These are phyloP conservation scores for Apiotrichum laibachii DNA, from an alignment of 1,284 basidiomycete species.

Conservation along the genomic window DNA sequence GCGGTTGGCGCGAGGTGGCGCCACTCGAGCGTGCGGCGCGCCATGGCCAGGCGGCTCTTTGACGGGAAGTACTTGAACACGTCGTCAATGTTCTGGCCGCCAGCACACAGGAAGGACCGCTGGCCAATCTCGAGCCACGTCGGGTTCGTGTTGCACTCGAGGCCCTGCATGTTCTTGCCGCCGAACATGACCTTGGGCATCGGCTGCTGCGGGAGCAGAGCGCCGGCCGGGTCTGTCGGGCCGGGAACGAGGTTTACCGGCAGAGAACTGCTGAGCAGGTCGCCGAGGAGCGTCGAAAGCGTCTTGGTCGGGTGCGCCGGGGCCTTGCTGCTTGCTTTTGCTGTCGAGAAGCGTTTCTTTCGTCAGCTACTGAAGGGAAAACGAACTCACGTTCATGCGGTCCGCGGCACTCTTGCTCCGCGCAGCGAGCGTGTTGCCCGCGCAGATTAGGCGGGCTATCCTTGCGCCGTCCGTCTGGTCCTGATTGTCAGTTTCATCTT, in stretches of 20 bases:
- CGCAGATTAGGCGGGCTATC: constrained; percentile 78
- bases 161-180: constrained; percentile 59
- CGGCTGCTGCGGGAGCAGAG: constrained; percentile 88
- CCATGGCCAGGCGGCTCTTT: constrained; percentile 63
- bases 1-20: constrained; percentile 95
- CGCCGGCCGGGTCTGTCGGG: constrained; percentile 77
- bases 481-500: constrained; percentile 21
- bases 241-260: constrained; percentile 84
- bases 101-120: constrained; percentile 67
- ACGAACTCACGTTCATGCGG: constrained; percentile 55
- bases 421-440: constrained; percentile 75
- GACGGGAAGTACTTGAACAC: constrained; percentile 77
- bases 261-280: constrained; percentile 64
- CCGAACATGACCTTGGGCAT: constrained; percentile 91
- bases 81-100: constrained; percentile 91
- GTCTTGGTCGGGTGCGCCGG: constrained; percentile 69
- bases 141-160: constrained; percentile 85
- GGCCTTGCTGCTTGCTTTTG: constrained; percentile 52
- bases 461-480: constrained; percentile 66
- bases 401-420: constrained; percentile 56
- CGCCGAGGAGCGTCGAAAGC: constrained; percentile 69
- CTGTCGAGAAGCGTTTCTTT: constrained; percentile 53
- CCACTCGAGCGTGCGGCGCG: constrained; percentile 82
- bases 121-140: constrained; percentile 66
- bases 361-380: background rate